Evolutionary conservation across 257 asterid genomes (phyloP), one percentile per base, ranked within the genome.

Genomic region (Solanum piurae): DNA sequence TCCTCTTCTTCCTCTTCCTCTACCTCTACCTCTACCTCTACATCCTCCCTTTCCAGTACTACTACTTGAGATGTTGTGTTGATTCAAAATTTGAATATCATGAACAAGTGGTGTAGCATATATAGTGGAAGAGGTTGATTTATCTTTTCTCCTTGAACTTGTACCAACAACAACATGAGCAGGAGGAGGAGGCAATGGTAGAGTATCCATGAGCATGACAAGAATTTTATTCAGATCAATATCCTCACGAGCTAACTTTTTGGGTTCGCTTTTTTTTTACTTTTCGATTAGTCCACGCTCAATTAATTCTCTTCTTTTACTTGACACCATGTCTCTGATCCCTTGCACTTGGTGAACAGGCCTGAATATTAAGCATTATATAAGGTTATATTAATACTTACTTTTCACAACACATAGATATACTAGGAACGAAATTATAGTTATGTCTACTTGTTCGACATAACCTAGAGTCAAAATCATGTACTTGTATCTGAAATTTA

Each of bases 291-390:
- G 13, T 68, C 79, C 90, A 14, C 38, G 4, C 21, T 64, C 79
- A 27, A 74, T 89, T n/a, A 36, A 29, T 16, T 86, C 62, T 84
- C 37, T 34, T 79, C 72, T 84, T 85, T 38, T 52, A 1, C 1
- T 40, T 27, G 38, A 49, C 5, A 84, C 11, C 7, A 9, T 68
- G 44, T 83, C 62, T 18, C 87, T 66, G 2, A 89, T 62, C 12
- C 31, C 72, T 77, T 87, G 91, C 77, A 80, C 60, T 13, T 58
- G 74, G 40, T 89, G 55, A 73, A 87, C 89, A 7, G 80, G 20
- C 62, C 90, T 89, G 38, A 85, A 18, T 12, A 40, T 60, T 13
- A 37, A 49, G 29, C 20, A 37, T 66, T 46, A 46, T 2, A 13
- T 6, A 73, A 73, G 46, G 46, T 73, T 73, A 20, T 34, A 73